Base-by-base conservation (phyloP, 257 asterid species). In the Gentiana dahurica region DNA sequence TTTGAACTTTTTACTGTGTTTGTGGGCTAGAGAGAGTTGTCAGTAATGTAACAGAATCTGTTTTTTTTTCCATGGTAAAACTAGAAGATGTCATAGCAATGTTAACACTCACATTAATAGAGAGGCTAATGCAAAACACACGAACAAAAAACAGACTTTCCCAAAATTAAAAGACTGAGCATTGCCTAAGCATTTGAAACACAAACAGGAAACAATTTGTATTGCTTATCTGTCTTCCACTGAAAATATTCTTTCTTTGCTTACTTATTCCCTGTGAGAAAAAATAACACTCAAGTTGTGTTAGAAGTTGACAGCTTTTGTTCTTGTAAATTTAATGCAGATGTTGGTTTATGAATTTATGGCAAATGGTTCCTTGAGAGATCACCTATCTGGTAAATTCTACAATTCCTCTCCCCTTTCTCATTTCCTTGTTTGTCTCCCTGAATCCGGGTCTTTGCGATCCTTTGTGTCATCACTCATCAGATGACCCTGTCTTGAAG, bases 261-360 rank as follows among this genome's bases (percentile, higher is more conserved):
- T 13, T 13, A 7, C 47, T 34, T 53, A 6, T 32, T 7, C 38
- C 3, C 0, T 9, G n/a, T 12, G 9, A 41, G 2, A 41, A 41
- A 51, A 44, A n/a, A 38, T 34, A n/a, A 8, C 34, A 3, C 5
- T 45, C 35, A 32, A 44, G 44, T 44, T 44, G 8, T 36, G 3
- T n/a, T 37, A 13, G 34, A 13, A 52, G 65, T 50, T 64, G 24
- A 64, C 15, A 43, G 39, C 4, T 35, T 35, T 69, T 55, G 56
- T 65, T 69, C 34, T 57, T 63, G 34, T 70, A 51, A 32, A 62
- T 74, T 62, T 48, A 5, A n/a, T 76, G 80, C 97, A 92, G 97
- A 92, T 92, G 95, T 65, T 92, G 87, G 70, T 92, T 54, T 92
- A 92, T 51, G 97, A 92, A 64, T 86, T 79, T 81, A 86, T 92